These are phyloP conservation scores for Pyrus hybrid DNA, from an alignment of 331 rosid genomes.

Conservation along the genomic window DNA sequence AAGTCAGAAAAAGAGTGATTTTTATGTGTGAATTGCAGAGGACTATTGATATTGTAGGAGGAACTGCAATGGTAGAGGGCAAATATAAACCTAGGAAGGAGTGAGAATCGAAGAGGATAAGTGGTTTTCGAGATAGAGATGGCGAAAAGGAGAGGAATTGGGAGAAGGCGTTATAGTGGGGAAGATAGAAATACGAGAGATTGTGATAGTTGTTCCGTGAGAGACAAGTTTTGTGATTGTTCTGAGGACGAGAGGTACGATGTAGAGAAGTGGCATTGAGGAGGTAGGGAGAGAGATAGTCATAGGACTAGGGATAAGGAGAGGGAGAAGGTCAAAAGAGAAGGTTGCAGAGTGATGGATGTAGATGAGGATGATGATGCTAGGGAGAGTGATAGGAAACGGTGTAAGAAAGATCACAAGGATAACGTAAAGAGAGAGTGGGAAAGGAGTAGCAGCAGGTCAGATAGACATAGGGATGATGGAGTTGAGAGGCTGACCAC, in stretches of 20 bases:
- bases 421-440: conserved; percentile 37
- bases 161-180: conserved; percentile 33
- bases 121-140: conserved; percentile 32
- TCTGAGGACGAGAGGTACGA: conserved; percentile 18
- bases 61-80: conserved; percentile 34
- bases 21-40: no score
- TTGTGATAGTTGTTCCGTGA: conserved; percentile 18
- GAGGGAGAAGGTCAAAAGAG: conserved; percentile 25
- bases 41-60: no score
- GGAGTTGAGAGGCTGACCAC: conserved; percentile 44
- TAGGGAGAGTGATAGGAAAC: conserved; percentile 53
- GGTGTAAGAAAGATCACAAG: conserved; percentile 49
- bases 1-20: no score
- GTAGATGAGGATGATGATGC: conserved; percentile 26
- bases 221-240: conserved; percentile 42
- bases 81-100: conserved; percentile 50
- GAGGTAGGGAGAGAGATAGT: conserved; percentile 27
- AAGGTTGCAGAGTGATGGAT: conserved; percentile 28
- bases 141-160: conserved; percentile 40
- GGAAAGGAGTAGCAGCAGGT: conserved; percentile 36
- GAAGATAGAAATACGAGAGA: conserved; percentile 5
- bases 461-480: conserved; percentile 40
- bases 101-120: conserved; percentile 44
- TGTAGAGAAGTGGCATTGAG: conserved; percentile 26
- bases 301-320: conserved; percentile 22